These are phyloP conservation scores for Dendrobium huoshanense DNA, from an alignment of 106 monocot species.

Conservation along the genomic window DNA sequence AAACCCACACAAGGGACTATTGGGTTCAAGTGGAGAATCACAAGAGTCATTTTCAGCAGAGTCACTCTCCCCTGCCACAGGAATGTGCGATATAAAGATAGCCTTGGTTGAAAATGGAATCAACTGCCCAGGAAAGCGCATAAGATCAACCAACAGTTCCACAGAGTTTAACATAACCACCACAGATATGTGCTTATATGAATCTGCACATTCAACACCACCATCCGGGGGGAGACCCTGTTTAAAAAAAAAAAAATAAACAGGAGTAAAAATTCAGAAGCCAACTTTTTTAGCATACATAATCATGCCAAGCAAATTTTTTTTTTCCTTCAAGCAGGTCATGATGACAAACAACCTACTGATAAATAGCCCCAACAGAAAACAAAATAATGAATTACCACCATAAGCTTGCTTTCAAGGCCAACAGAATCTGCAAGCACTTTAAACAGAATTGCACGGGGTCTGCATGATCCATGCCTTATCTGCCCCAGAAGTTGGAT, in stretches of 20 bases:
- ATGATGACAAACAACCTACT: neutral
- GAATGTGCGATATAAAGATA: constrained; percentile 77
- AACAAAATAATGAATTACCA: constrained; percentile 46
- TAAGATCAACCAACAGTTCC: constrained; percentile 93
- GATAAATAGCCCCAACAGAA: neutral
- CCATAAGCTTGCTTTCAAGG: constrained; percentile 82
- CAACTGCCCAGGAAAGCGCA: constrained; percentile 96
- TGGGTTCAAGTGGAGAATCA: constrained; percentile 99
- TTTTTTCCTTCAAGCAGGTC: neutral
- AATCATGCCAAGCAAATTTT: neutral
- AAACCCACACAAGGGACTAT: constrained; percentile 80
- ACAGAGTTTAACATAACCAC: constrained; percentile 71
- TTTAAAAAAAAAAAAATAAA: neutral
- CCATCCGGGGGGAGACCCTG: constrained; percentile 92
- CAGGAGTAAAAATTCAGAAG: neutral
- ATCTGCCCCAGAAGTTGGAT: constrained; percentile 93
- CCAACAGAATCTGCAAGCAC: constrained; percentile 97
- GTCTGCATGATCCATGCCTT: constrained; percentile 90
- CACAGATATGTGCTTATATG: constrained; percentile 91
- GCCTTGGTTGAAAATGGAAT: constrained; percentile 93
- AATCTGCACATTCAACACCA: constrained; percentile 58
- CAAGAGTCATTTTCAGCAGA: constrained; percentile 99
- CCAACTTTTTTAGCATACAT: neutral
- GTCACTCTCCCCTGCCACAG: constrained; percentile 89
- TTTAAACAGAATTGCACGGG: constrained; percentile 94